Evolutionary conservation across 2,329 filamentous ascomycete species (phyloP), one percentile per base, ranked within the genome.

Genomic region (Talaromyces sp.): DNA sequence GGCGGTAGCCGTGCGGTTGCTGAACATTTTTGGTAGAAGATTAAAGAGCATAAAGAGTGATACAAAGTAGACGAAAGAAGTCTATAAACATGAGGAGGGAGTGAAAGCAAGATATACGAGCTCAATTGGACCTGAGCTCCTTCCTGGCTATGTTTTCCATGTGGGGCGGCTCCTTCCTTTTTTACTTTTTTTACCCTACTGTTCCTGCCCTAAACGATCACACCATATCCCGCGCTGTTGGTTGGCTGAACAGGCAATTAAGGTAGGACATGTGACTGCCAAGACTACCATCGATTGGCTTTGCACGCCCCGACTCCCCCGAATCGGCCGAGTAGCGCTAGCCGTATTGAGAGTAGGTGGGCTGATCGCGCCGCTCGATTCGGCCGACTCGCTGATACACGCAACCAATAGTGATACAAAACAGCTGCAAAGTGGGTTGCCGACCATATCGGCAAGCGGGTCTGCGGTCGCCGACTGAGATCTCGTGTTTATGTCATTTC

Each of bases 21-120:
- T 64, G 58, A 76, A 68, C 75, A 77, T 77, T 13, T 49, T 70
- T 50, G 11, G 11, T 15, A 22, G 35, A 59, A 19, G 9, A 11
- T 4, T 11, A 37, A 8, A 13, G 37, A 22, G 56, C 15, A 10
- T 9, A 22, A 25, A 15, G 19, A 56, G 33, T 22, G 33, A 56
- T n/a, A 15, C 37, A 37, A 43, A 45, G 35, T 10, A 17, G 22
- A 19, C 25, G 9, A 43, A 15, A 7, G 43, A 43, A 22, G n/a
- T 6, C 2, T 31, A 8, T 1, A 57, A 39, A 57, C 22, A 13
- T 11, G 54, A 11, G 10, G 49, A 33, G 17, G 49, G 27, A 31
- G 8, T 6, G n/a, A 52, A 33, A 17, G 25, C 27, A 10, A 31
- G 31, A 33, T 52, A 56, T 56, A 19, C 17, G 27, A 13, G 17